These are phyloP conservation scores for Magnusiomyces sp. DNA, from an alignment of 1,139 yeast genomes.

Conservation along the genomic window DNA sequence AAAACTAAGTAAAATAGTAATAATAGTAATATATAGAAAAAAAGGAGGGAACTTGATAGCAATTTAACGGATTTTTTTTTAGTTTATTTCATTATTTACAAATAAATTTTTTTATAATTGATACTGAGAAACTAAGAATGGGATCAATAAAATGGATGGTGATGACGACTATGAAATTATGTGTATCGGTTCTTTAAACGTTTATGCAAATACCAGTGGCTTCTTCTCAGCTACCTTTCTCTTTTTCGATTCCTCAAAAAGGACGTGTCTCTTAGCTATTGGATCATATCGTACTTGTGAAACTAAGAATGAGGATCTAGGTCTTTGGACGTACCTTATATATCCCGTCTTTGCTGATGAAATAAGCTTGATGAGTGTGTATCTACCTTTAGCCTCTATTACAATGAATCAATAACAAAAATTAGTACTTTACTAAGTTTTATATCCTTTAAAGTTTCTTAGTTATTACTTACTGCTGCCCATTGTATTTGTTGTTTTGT, in stretches of 20 bases:
- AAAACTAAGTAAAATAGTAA: background rate
- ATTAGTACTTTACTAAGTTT: background rate
- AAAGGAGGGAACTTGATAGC: too few species aligned
- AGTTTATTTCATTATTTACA: background rate
- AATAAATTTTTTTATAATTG: background rate
- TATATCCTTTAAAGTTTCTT: background rate
- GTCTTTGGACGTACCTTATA: slow-evolving; percentile 69
- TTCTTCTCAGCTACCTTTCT: slow-evolving; percentile 63
- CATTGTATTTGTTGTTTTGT: slow-evolving; percentile 6
- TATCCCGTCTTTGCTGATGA: slow-evolving; percentile 86
- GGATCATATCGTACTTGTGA: slow-evolving; percentile 90
- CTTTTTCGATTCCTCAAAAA: slow-evolving; percentile 81
- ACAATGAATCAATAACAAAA: background rate
- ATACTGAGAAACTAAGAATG: background rate
- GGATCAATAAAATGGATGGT: too few species aligned
- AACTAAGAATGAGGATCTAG: slow-evolving; percentile 71
- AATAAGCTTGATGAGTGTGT: slow-evolving; percentile 55
- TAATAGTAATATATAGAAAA: background rate
- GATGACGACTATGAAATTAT: too few species aligned
- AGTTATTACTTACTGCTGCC: slow-evolving; percentile 11
- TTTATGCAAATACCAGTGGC: slow-evolving; percentile 22
- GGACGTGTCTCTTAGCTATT: slow-evolving; percentile 62
- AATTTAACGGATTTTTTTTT: too few species aligned
- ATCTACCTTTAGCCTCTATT: slow-evolving; percentile 20
- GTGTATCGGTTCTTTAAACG: too few species aligned